Evolutionary conservation across 176 grass and related monocot genomes (phyloP), one percentile per base, ranked within the genome.

Genomic region (Carex littledalei): DNA sequence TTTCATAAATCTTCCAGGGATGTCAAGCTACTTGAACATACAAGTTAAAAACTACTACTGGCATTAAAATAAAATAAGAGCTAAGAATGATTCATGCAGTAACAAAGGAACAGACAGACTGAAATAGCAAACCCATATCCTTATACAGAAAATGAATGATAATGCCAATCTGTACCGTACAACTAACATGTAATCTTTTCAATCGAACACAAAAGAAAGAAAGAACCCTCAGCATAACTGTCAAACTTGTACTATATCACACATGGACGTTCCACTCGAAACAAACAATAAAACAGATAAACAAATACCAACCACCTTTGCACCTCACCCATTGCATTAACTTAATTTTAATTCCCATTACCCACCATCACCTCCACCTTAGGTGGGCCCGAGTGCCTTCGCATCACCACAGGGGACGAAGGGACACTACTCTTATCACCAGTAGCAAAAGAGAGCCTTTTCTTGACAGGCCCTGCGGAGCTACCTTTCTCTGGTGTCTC

Each of bases 311-410:
- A 82, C 56, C 58, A 80, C 76, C 80, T 87, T 50, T 18, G 81
- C 83, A 85, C 85, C 68, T 82, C 86, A 68, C 69, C 84, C 62
- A 79, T 66, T 3, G 54, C 86, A 83, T 88, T 3, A 62, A 39
- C 59, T 18, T 14, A 18, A 41, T 69, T 79, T 65, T 84, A 80
- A 53, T 86, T 85, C 20, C 81, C 86, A 71, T 89, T 89, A 73
- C 92, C 89, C 62, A 88, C 86, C 66, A 62, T 54, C 7, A 72
- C 83, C 58, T 86, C 92, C 72, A 94, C 90, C 84, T 97, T 97
- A 26, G 94, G 94, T 58, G 94, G 94, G 10, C 90, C 94, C 10
- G 94, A 97, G 69, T 93, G 92, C 18, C 94, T 86, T 66, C 94
- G 84, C 89, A 87, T 90, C 49, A 72, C 18, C 8, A 56, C 16